Conservation (phyloP, 1,284 basidiomycete genomes). For the Trichosporon coremiiforme region DNA sequence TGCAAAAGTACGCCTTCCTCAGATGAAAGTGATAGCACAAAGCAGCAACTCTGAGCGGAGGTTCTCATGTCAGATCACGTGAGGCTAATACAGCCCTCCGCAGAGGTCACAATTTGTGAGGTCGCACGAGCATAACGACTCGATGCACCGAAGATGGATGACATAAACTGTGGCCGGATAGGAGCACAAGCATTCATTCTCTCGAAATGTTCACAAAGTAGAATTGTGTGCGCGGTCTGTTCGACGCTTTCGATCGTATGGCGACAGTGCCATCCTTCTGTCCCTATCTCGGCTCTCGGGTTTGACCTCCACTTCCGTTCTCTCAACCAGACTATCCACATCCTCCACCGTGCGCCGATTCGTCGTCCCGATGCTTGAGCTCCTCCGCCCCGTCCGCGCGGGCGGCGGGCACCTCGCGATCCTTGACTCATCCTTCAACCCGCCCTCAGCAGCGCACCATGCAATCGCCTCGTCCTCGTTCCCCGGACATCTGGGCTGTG, state of each 20-base stretch:
- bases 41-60: too few species aligned
- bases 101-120: too few species aligned
- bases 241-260: too few species aligned
- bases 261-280: too few species aligned
- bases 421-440: constrained; percentile 93
- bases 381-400: neutral
- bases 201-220: too few species aligned
- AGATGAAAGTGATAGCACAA: too few species aligned
- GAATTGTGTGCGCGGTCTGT: too few species aligned
- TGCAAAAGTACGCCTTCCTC: neutral
- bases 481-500: constrained; percentile 28
- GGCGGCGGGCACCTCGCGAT: constrained; percentile 58
- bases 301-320: neutral
- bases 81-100: neutral
- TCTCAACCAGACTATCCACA: neutral
- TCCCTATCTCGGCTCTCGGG: constrained; percentile 9
- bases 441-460: constrained; percentile 84
- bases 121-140: too few species aligned
- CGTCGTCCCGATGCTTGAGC: neutral
- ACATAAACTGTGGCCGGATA: too few species aligned
- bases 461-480: constrained; percentile 64
- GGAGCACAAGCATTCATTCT: too few species aligned
- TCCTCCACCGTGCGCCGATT: neutral
- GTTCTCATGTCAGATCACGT: too few species aligned
- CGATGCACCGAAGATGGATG: too few species aligned